Conservation (phyloP, 108 stramenopile genomes). For the Pseudonitzschia multistriata region DNA sequence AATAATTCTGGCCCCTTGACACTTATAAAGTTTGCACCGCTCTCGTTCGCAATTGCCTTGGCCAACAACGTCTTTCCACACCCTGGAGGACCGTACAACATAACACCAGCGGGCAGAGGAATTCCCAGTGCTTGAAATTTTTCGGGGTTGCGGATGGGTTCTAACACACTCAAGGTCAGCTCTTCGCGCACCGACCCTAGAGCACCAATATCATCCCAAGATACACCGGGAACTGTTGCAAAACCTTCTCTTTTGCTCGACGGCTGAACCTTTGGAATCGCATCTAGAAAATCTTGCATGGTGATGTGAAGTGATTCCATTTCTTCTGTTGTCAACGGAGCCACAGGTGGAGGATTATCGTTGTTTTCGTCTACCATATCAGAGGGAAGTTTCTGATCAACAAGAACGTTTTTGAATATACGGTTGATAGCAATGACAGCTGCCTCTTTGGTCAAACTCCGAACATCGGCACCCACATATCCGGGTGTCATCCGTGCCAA, state of each 20-base stretch:
- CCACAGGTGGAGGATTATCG: conserved; percentile 25
- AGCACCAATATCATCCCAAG: conserved; percentile 97
- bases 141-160: conserved; percentile 97
- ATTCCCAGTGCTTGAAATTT: conserved; percentile 79
- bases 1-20: conserved; percentile 94
- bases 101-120: conserved; percentile 89
- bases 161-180: conserved; percentile 87
- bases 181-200: conserved; percentile 90
- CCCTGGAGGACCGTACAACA: conserved; percentile 96
- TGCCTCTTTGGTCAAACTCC: conserved; percentile 95
- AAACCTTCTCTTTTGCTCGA: conserved; percentile 98
- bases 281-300: conserved; percentile 93
- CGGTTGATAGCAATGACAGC: conserved; percentile 95
- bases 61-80: conserved; percentile 98
- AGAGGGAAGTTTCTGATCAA: conserved; percentile 33
- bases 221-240: conserved; percentile 96
- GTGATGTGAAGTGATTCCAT: conserved; percentile 82
- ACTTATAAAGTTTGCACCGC: conserved; percentile 97
- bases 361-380: conserved; percentile 13
- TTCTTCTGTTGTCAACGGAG: conserved; percentile 69
- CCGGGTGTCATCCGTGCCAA: conserved; percentile 94
- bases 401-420: conserved; percentile 71
- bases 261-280: conserved; percentile 95
- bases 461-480: conserved; percentile 97
- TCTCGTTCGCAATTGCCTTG: conserved; percentile 98